phyloP scores from a whole-genome alignment of 1,284 basidiomycete species.

The Cryptococcus jaspeensis region DNA sequence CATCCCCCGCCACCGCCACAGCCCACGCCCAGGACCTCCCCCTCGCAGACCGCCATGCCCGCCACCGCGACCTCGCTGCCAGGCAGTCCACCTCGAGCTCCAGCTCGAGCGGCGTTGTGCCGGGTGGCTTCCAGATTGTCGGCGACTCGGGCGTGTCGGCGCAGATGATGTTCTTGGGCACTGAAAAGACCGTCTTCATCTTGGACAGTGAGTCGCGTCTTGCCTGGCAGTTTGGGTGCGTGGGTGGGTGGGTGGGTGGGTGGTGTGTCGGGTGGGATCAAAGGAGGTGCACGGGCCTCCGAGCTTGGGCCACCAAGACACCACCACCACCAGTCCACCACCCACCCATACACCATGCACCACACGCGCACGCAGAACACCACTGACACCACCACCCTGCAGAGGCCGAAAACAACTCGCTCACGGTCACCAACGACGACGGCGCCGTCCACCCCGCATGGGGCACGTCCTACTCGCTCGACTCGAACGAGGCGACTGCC shows the following conservation, averaged over 20 bases:
- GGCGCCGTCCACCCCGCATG: slow-evolving; percentile 48
- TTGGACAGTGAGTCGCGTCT: slow-evolving; percentile 51
- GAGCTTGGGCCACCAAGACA: not conserved
- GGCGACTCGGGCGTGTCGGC: slow-evolving; percentile 51
- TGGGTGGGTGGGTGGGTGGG: not conserved
- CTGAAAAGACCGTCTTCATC: slow-evolving; percentile 53
- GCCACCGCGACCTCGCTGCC: slow-evolving; percentile 25
- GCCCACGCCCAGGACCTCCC: not conserved
- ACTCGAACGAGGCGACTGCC: slow-evolving; percentile 51
- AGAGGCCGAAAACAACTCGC: slow-evolving; percentile 62
- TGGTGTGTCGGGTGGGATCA: no score
- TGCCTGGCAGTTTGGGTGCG: not conserved
- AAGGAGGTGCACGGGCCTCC: no score
- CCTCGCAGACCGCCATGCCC: slow-evolving; percentile 6
- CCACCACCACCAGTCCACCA: not conserved
- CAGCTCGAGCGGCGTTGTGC: slow-evolving; percentile 10
- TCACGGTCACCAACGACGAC: slow-evolving; percentile 54
- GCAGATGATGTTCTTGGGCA: slow-evolving; percentile 50
- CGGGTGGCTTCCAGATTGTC: slow-evolving; percentile 42
- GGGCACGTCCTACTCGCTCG: slow-evolving; percentile 53
- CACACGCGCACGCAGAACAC: not conserved
- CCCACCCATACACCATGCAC: not conserved
- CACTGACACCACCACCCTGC: slow-evolving; percentile 7
- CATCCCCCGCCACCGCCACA: slow-evolving; percentile 11
- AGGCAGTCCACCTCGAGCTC: slow-evolving; percentile 1